These are phyloP conservation scores for Coemansia biformis DNA, from an alignment of 192 early-diverging fungal genomes.

Conservation along the genomic window DNA sequence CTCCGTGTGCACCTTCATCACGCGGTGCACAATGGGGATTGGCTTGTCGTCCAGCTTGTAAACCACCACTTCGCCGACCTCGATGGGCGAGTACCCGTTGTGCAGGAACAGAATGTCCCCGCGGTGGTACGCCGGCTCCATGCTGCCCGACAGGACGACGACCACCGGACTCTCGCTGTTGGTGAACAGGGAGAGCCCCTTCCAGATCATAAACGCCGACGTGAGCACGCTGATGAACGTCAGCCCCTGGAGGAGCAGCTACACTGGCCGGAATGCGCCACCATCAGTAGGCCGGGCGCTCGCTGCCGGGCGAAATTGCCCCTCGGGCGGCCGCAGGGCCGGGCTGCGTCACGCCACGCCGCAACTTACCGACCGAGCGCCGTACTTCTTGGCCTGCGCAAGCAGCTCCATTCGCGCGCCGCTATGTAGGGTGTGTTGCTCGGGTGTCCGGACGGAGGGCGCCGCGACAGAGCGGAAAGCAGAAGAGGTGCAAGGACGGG, in stretches of 20 bases:
- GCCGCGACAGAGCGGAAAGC: too few relatives aligned
- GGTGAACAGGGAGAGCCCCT: slow-evolving; percentile 74
- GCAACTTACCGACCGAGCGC: slow-evolving; percentile 45
- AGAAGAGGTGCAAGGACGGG: too few relatives aligned
- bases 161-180: slow-evolving; percentile 96
- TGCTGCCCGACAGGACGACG: slow-evolving; percentile 92
- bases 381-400: slow-evolving; percentile 31
- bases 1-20: slow-evolving; percentile 86
- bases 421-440: too few relatives aligned
- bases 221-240: slow-evolving; percentile 86
- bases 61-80: slow-evolving; percentile 90
- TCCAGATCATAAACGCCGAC: slow-evolving; percentile 97
- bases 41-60: slow-evolving; percentile 83
- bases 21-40: slow-evolving; percentile 96
- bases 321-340: too few relatives aligned
- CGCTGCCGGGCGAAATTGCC: too few relatives aligned
- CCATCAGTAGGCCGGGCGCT: too few relatives aligned
- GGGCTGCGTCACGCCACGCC: too few relatives aligned
- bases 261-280: slow-evolving; percentile 2
- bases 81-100: slow-evolving; percentile 63
- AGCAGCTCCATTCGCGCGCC: slow-evolving; percentile 36
- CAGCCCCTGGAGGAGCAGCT: slow-evolving; percentile 65
- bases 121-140: slow-evolving; percentile 94
- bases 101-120: slow-evolving; percentile 90
- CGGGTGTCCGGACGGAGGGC: too few relatives aligned